These are phyloP conservation scores for Aschersonia sp. DNA, from an alignment of 2,329 filamentous ascomycete species.

Conservation along the genomic window DNA sequence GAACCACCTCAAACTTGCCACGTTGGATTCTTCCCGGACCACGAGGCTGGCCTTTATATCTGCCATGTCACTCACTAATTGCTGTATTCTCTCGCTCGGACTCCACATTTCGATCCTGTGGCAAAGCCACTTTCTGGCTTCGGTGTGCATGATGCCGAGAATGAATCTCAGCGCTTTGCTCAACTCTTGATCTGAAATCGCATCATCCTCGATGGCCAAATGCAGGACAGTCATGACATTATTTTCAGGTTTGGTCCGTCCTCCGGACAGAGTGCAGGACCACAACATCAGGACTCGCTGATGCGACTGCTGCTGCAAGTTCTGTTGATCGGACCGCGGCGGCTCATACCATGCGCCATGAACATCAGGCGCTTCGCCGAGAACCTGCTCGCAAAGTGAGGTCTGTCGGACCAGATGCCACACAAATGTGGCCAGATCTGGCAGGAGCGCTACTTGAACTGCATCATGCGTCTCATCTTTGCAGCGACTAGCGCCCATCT, in stretches of 20 bases:
- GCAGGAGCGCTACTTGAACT: conserved; percentile 18
- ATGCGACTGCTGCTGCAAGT: conserved; percentile 16
- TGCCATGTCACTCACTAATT: conserved; percentile 27
- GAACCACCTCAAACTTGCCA: conserved; percentile 60
- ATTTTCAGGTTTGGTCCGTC: conserved; percentile 34
- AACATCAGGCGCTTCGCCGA: conserved; percentile 38
- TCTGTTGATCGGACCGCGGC: conserved; percentile 10
- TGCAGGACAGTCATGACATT: conserved; percentile 59
- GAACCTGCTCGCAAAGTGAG: conserved; percentile 53
- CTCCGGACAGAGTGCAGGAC: conserved; percentile 50
- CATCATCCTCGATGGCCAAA: conserved; percentile 46
- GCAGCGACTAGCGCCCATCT: conserved; percentile 21
- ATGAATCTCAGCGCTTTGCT: conserved; percentile 44
- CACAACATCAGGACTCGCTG: conserved; percentile 61
- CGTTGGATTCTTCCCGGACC: conserved; percentile 48
- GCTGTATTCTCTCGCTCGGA: conserved; percentile 40
- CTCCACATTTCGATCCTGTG: conserved; percentile 71
- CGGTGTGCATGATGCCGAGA: conserved; percentile 48
- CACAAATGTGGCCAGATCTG: conserved; percentile 18
- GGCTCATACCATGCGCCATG: conserved; percentile 56
- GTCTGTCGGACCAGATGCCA: conserved; percentile 66
- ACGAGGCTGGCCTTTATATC: conserved; percentile 35
- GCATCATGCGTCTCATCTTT: conserved; percentile 1
- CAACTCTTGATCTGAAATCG: conserved; percentile 25
- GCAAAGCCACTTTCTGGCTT: conserved; percentile 60